Base-by-base conservation (phyloP, 257 asterid species). In the Oldenlandia corymbosa region DNA sequence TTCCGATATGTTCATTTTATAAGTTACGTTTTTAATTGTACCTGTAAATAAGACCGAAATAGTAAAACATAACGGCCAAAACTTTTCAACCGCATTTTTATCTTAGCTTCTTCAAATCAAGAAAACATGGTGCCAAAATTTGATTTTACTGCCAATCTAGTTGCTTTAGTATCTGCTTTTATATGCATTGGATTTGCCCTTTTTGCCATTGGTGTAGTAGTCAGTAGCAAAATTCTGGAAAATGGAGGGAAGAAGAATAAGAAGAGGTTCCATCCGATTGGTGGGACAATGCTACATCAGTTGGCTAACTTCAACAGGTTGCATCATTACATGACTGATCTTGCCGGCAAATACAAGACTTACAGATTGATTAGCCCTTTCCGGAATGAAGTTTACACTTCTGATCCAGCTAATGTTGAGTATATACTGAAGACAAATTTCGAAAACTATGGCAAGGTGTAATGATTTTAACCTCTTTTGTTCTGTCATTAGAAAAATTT, bases 241-340 rank as follows among this genome's bases (percentile, higher is more conserved):
- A 70, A 63, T 45, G 45, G 66, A 30, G 73, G 71, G 12, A 71
- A 60, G 60, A 69, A 48, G 52, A 72, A 57, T 50, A 77, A 58
- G 48, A 78, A 67, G 74, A 79, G 63, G 42, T 79, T 74, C 70
- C 95, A 79, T 74, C 95, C 95, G 20, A 62, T 84, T n/a, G 89
- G 73, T 10, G 90, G 92, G 48, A 87, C 92, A 10, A 49, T 71
- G 1, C 41, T 84, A 11, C 65, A 87, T 64, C 89, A 84, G 71
- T 80, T 87, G 41, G 8, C 73, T 14, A 84, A 87, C 60, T 86
- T 84, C 78, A 60, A 67, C 30, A 76, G 87, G 58, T 63, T 86
- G 73, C 89, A 86, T 68, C 75, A 86, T 58, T 86, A 79, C 75
- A 84, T 86, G 91, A 82, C 89, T 43, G 85, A 82, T 58, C 82